A percentile compares a stretch with the other conserved stretches of the same genome.
Evolutionary conservation across 768 basidiomycete species (phyloP).

Genomic region (Suillus occidentalis): DNA sequence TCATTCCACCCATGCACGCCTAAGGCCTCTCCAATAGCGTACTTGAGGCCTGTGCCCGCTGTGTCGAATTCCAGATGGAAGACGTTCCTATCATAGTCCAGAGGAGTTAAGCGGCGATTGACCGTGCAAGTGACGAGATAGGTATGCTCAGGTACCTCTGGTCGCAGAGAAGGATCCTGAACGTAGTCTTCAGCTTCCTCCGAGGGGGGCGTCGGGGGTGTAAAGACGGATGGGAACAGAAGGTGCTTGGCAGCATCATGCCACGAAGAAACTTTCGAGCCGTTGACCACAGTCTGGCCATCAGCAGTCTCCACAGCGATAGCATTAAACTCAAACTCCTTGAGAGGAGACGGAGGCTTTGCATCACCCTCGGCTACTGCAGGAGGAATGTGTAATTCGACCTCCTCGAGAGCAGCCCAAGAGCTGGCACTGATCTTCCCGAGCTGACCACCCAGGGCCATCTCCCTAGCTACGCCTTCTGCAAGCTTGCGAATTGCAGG

Average conservation of each 20-base stretch:
- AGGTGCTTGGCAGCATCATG: conserved; percentile 88
- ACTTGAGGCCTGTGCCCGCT: conserved; percentile 88
- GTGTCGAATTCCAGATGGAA: conserved; percentile 98
- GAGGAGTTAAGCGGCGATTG: conserved; percentile 91
- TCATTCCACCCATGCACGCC: conserved; percentile 99
- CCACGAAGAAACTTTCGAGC: conserved; percentile 66
- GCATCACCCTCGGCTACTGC: conserved; percentile 22
- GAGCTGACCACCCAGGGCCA: conserved; percentile 45
- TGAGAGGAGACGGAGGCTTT: conserved; percentile 38
- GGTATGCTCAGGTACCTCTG: conserved; percentile 85
- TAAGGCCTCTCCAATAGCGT: conserved; percentile 94
- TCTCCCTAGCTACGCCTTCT: conserved; percentile 43
- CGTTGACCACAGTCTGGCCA: conserved; percentile 59
- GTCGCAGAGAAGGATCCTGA: conserved; percentile 73
- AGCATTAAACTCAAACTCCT: conserved; percentile 70
- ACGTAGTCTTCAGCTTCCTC: conserved; percentile 43
- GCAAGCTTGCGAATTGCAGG: conserved; percentile 52
- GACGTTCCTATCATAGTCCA: conserved; percentile 96
- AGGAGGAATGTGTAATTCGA: conserved; percentile 40
- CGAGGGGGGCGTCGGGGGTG: conserved; percentile 41
- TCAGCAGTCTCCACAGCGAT: conserved; percentile 63
- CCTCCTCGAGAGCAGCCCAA: conserved; percentile 66
- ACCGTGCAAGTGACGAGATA: conserved; percentile 93
- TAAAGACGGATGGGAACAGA: conserved; percentile 82
- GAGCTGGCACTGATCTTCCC: conserved; percentile 53